These are phyloP conservation scores for Bretschneidera sinensis DNA, from an alignment of 345 rosid species.

Conservation along the genomic window DNA sequence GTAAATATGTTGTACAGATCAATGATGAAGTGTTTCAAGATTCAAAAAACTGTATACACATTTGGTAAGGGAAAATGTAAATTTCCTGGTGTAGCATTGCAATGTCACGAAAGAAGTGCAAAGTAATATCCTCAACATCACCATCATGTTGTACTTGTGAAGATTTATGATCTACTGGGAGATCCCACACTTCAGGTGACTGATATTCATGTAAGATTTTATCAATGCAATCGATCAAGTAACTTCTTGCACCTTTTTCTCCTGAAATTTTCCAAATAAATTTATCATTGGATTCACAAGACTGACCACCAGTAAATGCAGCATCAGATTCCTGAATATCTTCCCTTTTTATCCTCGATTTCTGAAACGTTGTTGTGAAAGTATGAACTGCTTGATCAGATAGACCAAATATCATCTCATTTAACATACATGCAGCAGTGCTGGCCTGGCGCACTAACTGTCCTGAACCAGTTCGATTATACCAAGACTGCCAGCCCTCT, in stretches of 20 bases:
- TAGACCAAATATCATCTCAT: conserved; percentile 86
- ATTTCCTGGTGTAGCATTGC: conserved; percentile 81
- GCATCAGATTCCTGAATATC: conserved; percentile 20
- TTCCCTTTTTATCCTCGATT: conserved; percentile 32
- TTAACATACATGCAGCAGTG: conserved; percentile 74
- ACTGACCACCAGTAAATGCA: conserved; percentile 14
- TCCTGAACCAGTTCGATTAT: conserved; percentile 66
- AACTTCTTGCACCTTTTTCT: conserved; percentile 35
- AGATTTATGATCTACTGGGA: conserved; percentile 56
- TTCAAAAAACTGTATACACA: background rate
- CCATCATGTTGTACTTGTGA: conserved; percentile 26
- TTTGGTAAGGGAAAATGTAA: background rate
- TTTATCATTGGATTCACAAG: conserved; percentile 17
- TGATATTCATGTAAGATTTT: conserved; percentile 86
- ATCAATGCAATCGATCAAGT: conserved; percentile 68
- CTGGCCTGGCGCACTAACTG: conserved; percentile 76
- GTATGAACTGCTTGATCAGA: conserved; percentile 54
- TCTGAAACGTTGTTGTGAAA: conserved; percentile 50
- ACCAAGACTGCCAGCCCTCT: conserved; percentile 88
- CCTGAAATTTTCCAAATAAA: conserved; percentile 56
- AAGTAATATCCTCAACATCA: conserved; percentile 42
- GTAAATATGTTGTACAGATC: background rate
- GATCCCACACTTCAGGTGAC: conserved; percentile 79
- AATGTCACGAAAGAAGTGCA: conserved; percentile 60
- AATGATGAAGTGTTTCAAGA: background rate